Evolutionary conservation across 1,284 basidiomycete genomes (phyloP).

Genomic region (Trametes pubescens): DNA sequence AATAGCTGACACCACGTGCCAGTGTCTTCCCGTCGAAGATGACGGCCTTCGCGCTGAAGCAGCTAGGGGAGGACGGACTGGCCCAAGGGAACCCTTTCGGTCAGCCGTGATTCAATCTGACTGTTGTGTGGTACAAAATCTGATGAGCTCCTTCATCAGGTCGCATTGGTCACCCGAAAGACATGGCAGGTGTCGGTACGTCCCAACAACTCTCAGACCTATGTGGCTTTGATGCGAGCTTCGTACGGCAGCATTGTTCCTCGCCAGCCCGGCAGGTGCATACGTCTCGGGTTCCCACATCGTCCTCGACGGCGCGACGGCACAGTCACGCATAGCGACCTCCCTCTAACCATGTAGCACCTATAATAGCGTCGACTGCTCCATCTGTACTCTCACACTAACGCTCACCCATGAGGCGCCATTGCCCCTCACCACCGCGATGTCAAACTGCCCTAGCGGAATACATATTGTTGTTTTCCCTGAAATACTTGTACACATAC

Average conservation of each 20-base stretch:
- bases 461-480: slow-evolving; percentile 6
- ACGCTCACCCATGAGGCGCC: neutral
- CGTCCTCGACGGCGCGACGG: slow-evolving; percentile 71
- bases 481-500: slow-evolving; percentile 17
- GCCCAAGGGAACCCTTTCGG: slow-evolving; percentile 66
- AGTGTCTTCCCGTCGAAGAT: slow-evolving; percentile 89
- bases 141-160: slow-evolving; percentile 48
- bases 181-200: slow-evolving; percentile 75
- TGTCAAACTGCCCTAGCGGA: neutral
- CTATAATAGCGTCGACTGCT: neutral
- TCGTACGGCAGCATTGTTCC: slow-evolving; percentile 60
- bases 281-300: slow-evolving; percentile 81
- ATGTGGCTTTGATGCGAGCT: neutral
- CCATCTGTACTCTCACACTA: neutral
- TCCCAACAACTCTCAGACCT: neutral
- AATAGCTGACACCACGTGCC: neutral
- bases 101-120: slow-evolving; percentile 39
- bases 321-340: slow-evolving; percentile 32
- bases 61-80: slow-evolving; percentile 62
- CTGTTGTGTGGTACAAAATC: neutral
- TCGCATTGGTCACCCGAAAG: slow-evolving; percentile 71
- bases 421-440: neutral
- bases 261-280: slow-evolving; percentile 73
- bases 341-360: slow-evolving; percentile 3
- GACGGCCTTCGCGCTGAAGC: slow-evolving; percentile 81